A percentile compares a stretch with the other conserved stretches of the same genome.
Conservation (phyloP, 176 grass and related monocot species). For the Cymbopogon citratus region DNA sequence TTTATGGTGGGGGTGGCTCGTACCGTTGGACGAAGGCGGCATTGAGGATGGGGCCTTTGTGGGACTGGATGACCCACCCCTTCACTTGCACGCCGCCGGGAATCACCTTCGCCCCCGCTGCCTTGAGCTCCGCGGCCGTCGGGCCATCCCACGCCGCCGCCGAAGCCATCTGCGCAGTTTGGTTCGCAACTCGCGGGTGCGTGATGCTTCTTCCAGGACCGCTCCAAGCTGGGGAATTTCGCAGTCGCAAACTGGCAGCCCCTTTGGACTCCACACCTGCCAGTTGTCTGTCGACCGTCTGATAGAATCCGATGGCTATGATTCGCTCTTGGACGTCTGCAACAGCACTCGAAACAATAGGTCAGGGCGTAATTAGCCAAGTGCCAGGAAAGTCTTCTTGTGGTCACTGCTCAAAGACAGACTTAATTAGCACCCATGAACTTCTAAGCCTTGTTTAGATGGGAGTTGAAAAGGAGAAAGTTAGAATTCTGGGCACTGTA, state of each 20-base stretch:
- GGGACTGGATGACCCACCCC: conserved; percentile 70
- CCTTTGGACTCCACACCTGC: not conserved
- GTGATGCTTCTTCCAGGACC: too few species aligned
- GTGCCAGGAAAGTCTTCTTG: too few species aligned
- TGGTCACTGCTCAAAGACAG: too few species aligned
- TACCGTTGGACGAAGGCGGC: conserved; percentile 60
- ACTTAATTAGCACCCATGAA: too few species aligned
- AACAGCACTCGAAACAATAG: too few species aligned
- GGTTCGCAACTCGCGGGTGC: not conserved
- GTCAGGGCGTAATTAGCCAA: too few species aligned
- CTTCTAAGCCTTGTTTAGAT: too few species aligned
- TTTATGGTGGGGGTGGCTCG: conserved; percentile 14
- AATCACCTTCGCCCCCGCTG: conserved; percentile 58
- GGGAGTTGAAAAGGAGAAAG: too few species aligned
- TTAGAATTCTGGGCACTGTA: too few species aligned
- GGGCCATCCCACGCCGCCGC: conserved; percentile 67
- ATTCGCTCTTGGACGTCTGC: not conserved
- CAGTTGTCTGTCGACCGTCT: not conserved
- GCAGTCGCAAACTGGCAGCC: not conserved
- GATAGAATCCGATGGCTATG: not conserved
- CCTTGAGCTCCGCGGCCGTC: conserved; percentile 59
- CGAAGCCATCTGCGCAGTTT: conserved; percentile 25
- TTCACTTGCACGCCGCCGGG: conserved; percentile 52
- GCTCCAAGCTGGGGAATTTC: not conserved
- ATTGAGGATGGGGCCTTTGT: conserved; percentile 74